phyloP scores from a whole-genome alignment of 2,329 filamentous ascomycete species.

The Arthrobotrys sinensis region DNA sequence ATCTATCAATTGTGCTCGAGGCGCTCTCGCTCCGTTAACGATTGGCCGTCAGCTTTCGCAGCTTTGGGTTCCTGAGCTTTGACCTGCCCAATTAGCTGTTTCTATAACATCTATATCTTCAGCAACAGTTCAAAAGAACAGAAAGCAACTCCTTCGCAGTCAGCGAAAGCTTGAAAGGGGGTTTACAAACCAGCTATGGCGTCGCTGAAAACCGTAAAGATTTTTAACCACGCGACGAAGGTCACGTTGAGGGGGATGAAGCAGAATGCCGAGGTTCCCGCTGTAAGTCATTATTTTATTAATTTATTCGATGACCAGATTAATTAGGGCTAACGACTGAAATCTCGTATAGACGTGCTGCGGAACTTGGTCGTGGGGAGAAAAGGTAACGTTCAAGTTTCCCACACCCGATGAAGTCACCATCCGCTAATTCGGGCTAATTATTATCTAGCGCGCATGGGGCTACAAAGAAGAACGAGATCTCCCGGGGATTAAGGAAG shows the following conservation, averaged over 20 bases:
- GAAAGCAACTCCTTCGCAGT: not conserved
- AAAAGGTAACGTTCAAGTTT: conserved; percentile 21
- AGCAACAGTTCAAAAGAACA: not conserved
- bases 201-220: conserved; percentile 38
- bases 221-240: conserved; percentile 31
- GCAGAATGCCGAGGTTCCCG: conserved; percentile 46
- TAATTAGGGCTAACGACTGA: too few species aligned
- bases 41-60: too few species aligned
- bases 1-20: too few species aligned
- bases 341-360: conserved; percentile 26
- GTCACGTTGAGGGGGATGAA: conserved; percentile 36
- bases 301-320: not conserved
- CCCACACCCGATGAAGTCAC: too few species aligned
- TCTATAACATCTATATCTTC: too few species aligned
- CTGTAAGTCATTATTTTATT: conserved; percentile 15
- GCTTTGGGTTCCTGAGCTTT: too few species aligned
- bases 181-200: conserved; percentile 19
- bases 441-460: conserved; percentile 23
- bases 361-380: conserved; percentile 57
- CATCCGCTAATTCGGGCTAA: not conserved
- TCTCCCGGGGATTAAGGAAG: conserved; percentile 63
- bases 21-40: too few species aligned
- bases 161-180: not conserved
- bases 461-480: conserved; percentile 48
- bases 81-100: too few species aligned